phyloP scores from a whole-genome alignment of 139 green algal genomes.

The Chlorella sp. region DNA sequence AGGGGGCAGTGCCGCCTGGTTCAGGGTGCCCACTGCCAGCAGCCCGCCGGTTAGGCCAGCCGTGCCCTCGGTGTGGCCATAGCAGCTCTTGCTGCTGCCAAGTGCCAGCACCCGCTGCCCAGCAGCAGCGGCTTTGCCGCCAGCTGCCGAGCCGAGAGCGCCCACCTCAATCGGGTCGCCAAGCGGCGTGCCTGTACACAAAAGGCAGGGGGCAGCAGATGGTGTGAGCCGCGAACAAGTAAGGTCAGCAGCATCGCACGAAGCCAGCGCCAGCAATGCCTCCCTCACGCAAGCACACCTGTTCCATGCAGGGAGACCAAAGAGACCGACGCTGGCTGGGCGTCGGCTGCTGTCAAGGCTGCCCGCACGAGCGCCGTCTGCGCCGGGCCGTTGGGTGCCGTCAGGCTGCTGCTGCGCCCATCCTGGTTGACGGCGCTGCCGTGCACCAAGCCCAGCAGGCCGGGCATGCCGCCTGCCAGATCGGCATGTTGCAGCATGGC shows the following conservation, averaged over 20 bases:
- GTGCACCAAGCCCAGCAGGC: slow-evolving; percentile 45
- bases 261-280: no score
- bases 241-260: neutral
- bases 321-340: neutral
- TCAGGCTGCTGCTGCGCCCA: slow-evolving; percentile 83
- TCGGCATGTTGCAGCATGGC: neutral
- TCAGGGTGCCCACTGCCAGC: slow-evolving; percentile 42
- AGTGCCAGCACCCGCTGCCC: neutral
- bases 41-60: slow-evolving; percentile 73
- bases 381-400: slow-evolving; percentile 78
- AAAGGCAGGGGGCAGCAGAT: neutral
- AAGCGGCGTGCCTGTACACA: slow-evolving; percentile 32
- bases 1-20: neutral
- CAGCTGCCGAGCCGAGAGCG: neutral
- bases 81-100: slow-evolving; percentile 52
- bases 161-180: slow-evolving; percentile 60
- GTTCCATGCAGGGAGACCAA: slow-evolving; percentile 56
- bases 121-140: neutral
- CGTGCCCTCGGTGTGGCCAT: slow-evolving; percentile 66
- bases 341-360: slow-evolving; percentile 40
- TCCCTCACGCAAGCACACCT: slow-evolving; percentile 29
- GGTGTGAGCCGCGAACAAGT: no score
- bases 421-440: slow-evolving; percentile 88
- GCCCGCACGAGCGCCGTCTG: slow-evolving; percentile 66
- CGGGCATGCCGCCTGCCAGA: neutral